Percentiles rank a stretch among this genome's conserved stretches.
phyloP scores from a whole-genome alignment of 441 rosid genomes.

The Arabidopsis lyrata region DNA sequence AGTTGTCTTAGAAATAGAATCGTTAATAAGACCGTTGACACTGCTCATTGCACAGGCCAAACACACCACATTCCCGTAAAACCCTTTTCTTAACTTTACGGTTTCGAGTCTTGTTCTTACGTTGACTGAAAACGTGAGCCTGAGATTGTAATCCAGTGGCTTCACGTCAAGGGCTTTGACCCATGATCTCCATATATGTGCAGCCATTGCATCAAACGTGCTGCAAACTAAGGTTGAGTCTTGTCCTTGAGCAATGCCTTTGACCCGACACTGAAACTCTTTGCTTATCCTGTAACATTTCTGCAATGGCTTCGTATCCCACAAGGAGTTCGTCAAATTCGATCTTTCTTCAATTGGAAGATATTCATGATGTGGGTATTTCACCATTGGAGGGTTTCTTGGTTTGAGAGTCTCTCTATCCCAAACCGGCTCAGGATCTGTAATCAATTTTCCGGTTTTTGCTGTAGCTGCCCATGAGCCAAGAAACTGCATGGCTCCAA shows the following conservation, averaged over 20 bases:
- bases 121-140: conserved; percentile 88
- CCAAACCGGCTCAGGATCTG: conserved; percentile 81
- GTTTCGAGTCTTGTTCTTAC: conserved; percentile 68
- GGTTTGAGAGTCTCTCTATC: conserved; percentile 72
- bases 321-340: conserved; percentile 64
- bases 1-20: conserved; percentile 56
- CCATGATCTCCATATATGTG: conserved; percentile 95
- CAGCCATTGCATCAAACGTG: conserved; percentile 85
- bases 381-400: conserved; percentile 70
- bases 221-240: conserved; percentile 55
- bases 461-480: conserved; percentile 81
- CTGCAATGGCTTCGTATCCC: conserved; percentile 74
- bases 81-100: conserved; percentile 68
- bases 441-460: conserved; percentile 56
- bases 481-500: conserved; percentile 94
- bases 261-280: conserved; percentile 70
- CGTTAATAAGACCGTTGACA: conserved; percentile 58
- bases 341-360: conserved; percentile 77
- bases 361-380: conserved; percentile 72
- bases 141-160: conserved; percentile 68
- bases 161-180: conserved; percentile 84
- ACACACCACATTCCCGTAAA: conserved; percentile 83
- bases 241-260: conserved; percentile 60
- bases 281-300: conserved; percentile 74
- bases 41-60: conserved; percentile 79